Conservation (phyloP, 106 monocot genomes). For the Allium sativum region DNA sequence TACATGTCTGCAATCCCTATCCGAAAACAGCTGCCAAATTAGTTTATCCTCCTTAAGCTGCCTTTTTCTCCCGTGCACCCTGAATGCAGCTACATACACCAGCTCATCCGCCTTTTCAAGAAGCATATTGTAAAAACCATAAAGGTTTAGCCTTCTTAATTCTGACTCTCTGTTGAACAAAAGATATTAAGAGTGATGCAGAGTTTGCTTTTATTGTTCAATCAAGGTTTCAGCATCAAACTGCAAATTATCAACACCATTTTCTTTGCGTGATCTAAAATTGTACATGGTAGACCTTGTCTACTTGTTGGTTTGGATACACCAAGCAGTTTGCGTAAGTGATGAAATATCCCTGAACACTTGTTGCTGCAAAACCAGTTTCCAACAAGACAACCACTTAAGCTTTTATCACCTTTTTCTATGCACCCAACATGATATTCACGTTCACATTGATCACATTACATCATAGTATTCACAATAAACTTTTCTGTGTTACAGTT, state of each 20-base stretch:
- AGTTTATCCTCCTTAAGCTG: no score
- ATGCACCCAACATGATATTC: conserved; percentile 62
- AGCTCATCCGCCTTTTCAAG: conserved; percentile 59
- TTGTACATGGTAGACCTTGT: conserved; percentile 44
- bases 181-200: conserved; percentile 47
- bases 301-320: conserved; percentile 30
- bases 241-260: conserved; percentile 11
- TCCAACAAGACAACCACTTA: conserved; percentile 29
- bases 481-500: conserved; percentile 26
- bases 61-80: no score
- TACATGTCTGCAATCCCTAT: no score
- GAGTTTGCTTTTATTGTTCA: conserved; percentile 50
- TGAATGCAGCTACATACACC: conserved; percentile 53
- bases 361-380: conserved; percentile 54
- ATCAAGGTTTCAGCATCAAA: conserved; percentile 22
- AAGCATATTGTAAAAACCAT: conserved; percentile 76
- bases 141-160: conserved; percentile 53
- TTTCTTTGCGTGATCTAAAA: conserved; percentile 38
- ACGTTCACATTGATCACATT: conserved; percentile 56
- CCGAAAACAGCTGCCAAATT: no score
- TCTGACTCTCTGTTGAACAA: conserved; percentile 72
- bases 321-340: conserved; percentile 44
- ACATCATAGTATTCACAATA: conserved; percentile 39
- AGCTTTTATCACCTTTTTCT: conserved; percentile 4
- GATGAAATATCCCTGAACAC: conserved; percentile 52